These are phyloP conservation scores for Fusarium miscanthi DNA, from an alignment of 2,329 filamentous ascomycete genomes.

Conservation along the genomic window DNA sequence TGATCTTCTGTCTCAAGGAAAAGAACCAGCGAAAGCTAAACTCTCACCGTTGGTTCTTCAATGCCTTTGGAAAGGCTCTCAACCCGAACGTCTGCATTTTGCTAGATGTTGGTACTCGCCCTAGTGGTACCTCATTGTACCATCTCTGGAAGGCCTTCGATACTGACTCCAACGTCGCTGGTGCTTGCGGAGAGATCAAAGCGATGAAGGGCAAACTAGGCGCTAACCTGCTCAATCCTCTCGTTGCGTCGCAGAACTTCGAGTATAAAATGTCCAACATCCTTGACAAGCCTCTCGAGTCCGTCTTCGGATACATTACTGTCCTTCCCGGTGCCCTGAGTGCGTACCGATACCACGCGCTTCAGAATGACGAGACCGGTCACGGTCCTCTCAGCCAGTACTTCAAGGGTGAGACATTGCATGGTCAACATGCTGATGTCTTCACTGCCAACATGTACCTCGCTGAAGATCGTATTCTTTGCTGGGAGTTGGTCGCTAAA, in stretches of 20 bases:
- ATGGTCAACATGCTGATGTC: slow-evolving; percentile 95
- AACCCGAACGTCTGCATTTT: slow-evolving; percentile 98
- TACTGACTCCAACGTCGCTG: slow-evolving; percentile 95
- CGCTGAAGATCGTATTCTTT: slow-evolving; percentile 89
- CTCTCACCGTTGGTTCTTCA: slow-evolving; percentile 99
- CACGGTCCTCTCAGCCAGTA: slow-evolving; percentile 97
- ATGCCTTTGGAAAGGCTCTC: slow-evolving; percentile 91
- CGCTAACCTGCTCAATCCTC: slow-evolving; percentile 86
- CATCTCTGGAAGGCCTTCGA: slow-evolving; percentile 99
- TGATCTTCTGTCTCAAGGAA: slow-evolving; percentile 98
- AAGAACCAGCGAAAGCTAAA: slow-evolving; percentile 98
- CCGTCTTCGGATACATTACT: slow-evolving; percentile 97
- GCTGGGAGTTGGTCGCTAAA: slow-evolving; percentile 96
- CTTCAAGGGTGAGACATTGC: slow-evolving; percentile 98
- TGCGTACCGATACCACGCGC: slow-evolving; percentile 93
- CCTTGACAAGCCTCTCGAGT: slow-evolving; percentile 95
- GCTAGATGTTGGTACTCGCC: slow-evolving; percentile 94
- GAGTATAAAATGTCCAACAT: slow-evolving; percentile 99
- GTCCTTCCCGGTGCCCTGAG: slow-evolving; percentile 94
- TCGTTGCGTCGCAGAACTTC: slow-evolving; percentile 98
- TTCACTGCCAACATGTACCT: slow-evolving; percentile 98
- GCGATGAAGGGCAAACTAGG: slow-evolving; percentile 92
- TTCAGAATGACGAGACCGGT: slow-evolving; percentile 96
- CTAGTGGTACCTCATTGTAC: slow-evolving; percentile 90
- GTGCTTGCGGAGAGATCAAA: slow-evolving; percentile 97